phyloP scores from a whole-genome alignment of 805 yeast genomes.

The Saccharomycopsis sp. region DNA sequence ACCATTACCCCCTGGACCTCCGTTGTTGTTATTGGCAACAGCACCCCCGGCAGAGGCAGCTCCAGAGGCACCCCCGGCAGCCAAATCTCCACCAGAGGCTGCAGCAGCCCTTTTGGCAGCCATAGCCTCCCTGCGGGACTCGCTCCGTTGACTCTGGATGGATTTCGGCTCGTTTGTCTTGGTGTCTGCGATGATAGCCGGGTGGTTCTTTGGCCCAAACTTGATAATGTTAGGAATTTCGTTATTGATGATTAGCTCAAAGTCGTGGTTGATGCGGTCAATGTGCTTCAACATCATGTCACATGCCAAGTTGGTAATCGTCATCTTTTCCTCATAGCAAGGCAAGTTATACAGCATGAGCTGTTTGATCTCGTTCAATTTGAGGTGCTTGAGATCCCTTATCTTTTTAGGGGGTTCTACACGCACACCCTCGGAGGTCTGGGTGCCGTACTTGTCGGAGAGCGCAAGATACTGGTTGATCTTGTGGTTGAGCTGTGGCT shows the following conservation, averaged over 20 bases:
- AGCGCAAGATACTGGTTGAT: constrained; percentile 43
- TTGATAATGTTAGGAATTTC: constrained; percentile 81
- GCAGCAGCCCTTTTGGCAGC: constrained; percentile 74
- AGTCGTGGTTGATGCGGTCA: constrained; percentile 72
- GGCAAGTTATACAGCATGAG: constrained; percentile 50
- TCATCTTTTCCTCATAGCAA: constrained; percentile 94
- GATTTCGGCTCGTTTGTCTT: constrained; percentile 47
- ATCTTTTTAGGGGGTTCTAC: constrained; percentile 15
- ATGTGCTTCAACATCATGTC: constrained; percentile 67
- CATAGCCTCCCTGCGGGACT: constrained; percentile 83
- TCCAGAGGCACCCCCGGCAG: constrained; percentile 6
- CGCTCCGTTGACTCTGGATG: constrained; percentile 72
- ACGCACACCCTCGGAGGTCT: constrained; percentile 20
- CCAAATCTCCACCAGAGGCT: constrained; percentile 16
- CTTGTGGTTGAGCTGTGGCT: constrained; percentile 56
- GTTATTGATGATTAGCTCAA: constrained; percentile 59
- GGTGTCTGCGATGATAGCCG: constrained; percentile 71
- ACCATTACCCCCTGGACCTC: constrained; percentile 18
- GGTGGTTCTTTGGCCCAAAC: constrained; percentile 77
- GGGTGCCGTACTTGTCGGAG: constrained; percentile 22
- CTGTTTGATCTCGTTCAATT: constrained; percentile 12
- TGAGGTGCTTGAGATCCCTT: constrained; percentile 2
- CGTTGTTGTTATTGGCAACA: not conserved
- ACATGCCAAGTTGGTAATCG: constrained; percentile 86
- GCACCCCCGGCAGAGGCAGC: constrained; percentile 6